phyloP scores from a whole-genome alignment of 306 rosid species.

The Malus orientalis region DNA sequence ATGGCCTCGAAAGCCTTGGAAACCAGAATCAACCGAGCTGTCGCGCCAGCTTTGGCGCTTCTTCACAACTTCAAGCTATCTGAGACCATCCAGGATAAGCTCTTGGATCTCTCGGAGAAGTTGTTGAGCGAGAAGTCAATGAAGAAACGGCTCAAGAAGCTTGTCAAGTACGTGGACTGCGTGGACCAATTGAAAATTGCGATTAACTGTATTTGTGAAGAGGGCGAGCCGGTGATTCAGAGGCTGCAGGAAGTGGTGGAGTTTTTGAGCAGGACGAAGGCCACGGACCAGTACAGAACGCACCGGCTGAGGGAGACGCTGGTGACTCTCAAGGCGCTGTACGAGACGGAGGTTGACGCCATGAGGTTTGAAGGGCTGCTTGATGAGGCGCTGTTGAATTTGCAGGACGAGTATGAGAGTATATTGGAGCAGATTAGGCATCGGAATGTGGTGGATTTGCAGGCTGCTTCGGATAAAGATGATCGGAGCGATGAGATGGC shows the following conservation, averaged over 20 bases:
- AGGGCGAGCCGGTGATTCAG: constrained; percentile 69
- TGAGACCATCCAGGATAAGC: constrained; percentile 49
- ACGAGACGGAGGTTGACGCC: constrained; percentile 65
- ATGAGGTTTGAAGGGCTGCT: constrained; percentile 78
- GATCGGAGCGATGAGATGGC: not conserved
- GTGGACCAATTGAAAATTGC: constrained; percentile 48
- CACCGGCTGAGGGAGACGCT: constrained; percentile 60
- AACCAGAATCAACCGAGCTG: constrained; percentile 54
- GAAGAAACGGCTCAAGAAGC: constrained; percentile 29
- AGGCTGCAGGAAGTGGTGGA: constrained; percentile 90
- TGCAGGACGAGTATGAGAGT: constrained; percentile 75
- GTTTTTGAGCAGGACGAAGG: constrained; percentile 78
- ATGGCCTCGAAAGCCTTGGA: constrained; percentile 83
- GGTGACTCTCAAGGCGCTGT: constrained; percentile 52
- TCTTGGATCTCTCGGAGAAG: constrained; percentile 30
- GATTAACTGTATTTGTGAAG: constrained; percentile 37
- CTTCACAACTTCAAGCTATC: constrained; percentile 43
- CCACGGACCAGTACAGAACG: constrained; percentile 51
- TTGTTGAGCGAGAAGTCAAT: constrained; percentile 26
- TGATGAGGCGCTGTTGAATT: constrained; percentile 60
- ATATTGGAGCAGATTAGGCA: constrained; percentile 47
- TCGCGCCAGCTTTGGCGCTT: constrained; percentile 65
- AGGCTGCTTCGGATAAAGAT: constrained; percentile 2
- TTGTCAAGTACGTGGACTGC: constrained; percentile 44
- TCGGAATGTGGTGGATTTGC: constrained; percentile 13